phyloP scores from a whole-genome alignment of 441 rosid genomes.

The Sinapis alba region DNA sequence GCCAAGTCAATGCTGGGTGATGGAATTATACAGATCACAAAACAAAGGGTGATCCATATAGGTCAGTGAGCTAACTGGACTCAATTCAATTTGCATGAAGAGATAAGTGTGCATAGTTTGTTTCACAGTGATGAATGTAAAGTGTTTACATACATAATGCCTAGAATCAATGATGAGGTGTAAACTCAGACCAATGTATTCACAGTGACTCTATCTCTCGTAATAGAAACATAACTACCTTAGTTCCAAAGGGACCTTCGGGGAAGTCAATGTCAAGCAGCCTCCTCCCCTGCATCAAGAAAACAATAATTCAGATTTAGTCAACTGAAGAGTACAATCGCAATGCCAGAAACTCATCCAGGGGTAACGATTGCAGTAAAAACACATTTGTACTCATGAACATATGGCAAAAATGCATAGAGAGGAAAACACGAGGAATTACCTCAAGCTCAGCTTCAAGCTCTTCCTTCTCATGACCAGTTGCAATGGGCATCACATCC shows the following conservation, averaged over 20 bases:
- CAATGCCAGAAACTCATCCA: neutral
- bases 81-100: neutral
- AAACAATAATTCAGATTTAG: neutral
- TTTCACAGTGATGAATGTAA: no score
- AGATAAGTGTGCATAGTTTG: no score
- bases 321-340: neutral
- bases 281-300: conserved; percentile 54
- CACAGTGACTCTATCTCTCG: no score
- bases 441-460: conserved; percentile 84
- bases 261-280: conserved; percentile 67
- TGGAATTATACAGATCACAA: neutral
- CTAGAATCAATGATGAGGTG: no score
- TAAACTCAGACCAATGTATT: no score
- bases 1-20: neutral
- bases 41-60: neutral
- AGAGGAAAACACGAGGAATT: neutral
- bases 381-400: neutral
- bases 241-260: conserved; percentile 78
- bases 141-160: no score
- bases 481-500: conserved; percentile 89
- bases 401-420: neutral
- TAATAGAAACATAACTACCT: conserved; percentile 41
- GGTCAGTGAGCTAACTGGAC: neutral
- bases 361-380: neutral
- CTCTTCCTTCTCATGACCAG: conserved; percentile 96